Conservation (phyloP, 169 alveolate genomes). For the Ichthyophthirius multifiliis region DNA sequence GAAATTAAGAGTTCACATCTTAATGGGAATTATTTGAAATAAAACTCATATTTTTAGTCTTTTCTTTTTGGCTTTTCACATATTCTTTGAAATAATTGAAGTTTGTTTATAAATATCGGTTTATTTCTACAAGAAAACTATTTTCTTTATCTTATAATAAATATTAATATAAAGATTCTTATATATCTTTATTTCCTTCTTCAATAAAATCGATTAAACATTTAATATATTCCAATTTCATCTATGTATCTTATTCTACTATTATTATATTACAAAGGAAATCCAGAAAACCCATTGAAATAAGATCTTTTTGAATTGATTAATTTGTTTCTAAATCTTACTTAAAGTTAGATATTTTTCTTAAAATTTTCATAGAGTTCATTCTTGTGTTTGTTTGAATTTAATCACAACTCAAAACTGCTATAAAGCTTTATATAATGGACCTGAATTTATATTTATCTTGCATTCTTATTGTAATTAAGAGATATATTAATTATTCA, state of each 20-base stretch:
- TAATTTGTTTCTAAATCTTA: background rate
- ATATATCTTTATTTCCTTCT: background rate
- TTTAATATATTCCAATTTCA: conserved; percentile 2
- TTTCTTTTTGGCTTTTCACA: background rate
- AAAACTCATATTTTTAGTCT: background rate
- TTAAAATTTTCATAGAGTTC: background rate
- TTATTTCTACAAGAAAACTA: background rate
- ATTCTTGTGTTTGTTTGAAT: background rate
- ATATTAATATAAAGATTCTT: background rate
- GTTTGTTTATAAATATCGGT: background rate
- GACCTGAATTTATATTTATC: background rate
- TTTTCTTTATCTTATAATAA: background rate
- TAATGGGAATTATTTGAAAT: no score
- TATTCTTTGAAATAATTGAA: background rate
- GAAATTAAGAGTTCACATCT: no score
- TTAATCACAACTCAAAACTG: background rate
- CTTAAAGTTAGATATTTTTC: background rate
- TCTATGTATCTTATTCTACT: background rate
- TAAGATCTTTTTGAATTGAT: background rate
- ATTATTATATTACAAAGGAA: conserved; percentile 2
- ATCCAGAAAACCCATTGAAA: background rate
- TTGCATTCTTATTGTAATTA: background rate
- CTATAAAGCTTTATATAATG: background rate
- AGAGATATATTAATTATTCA: background rate
- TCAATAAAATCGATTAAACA: conserved; percentile 10